A percentile compares a stretch with the other conserved stretches of the same genome.
These are phyloP conservation scores for Metschnikowia chrysomelidarum DNA, from an alignment of 805 yeast genomes.

Conservation along the genomic window DNA sequence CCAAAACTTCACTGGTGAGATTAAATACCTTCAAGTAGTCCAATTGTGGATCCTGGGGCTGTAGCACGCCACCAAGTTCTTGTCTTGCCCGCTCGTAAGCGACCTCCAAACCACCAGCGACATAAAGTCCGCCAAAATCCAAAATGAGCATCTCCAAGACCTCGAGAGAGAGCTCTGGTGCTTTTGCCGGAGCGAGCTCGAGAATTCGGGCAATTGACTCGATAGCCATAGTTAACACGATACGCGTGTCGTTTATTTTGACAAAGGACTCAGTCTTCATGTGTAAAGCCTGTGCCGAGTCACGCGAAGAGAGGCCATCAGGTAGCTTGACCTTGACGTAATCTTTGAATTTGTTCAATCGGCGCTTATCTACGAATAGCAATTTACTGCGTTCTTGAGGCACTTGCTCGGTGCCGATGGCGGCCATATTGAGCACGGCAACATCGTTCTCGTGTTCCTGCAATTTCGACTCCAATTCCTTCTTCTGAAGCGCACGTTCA, in stretches of 20 bases:
- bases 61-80: constrained; percentile 27
- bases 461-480: constrained; percentile 33
- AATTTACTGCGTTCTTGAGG: constrained; percentile 29
- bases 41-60: constrained; percentile 38
- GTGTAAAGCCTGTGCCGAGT: constrained; percentile 14
- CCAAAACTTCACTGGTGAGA: constrained; percentile 56
- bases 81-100: constrained; percentile 49
- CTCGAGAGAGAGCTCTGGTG: constrained; percentile 62
- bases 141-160: constrained; percentile 63
- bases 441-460: constrained; percentile 32
- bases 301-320: constrained; percentile 16
- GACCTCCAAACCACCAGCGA: constrained; percentile 73
- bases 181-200: constrained; percentile 64
- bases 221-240: constrained; percentile 61
- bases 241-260: constrained; percentile 52
- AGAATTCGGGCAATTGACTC: constrained; percentile 76
- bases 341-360: constrained; percentile 51
- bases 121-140: constrained; percentile 70
- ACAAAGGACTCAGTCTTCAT: constrained; percentile 22
- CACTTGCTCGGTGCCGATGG: constrained; percentile 13
- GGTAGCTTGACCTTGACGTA: constrained; percentile 51
- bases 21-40: constrained; percentile 49
- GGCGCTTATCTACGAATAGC: constrained; percentile 39
- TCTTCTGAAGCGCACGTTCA: constrained; percentile 36
- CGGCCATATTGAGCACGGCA: constrained; percentile 21